These are phyloP conservation scores for Entomortierella beljakovae DNA, from an alignment of 192 early-diverging fungal genomes.

Conservation along the genomic window DNA sequence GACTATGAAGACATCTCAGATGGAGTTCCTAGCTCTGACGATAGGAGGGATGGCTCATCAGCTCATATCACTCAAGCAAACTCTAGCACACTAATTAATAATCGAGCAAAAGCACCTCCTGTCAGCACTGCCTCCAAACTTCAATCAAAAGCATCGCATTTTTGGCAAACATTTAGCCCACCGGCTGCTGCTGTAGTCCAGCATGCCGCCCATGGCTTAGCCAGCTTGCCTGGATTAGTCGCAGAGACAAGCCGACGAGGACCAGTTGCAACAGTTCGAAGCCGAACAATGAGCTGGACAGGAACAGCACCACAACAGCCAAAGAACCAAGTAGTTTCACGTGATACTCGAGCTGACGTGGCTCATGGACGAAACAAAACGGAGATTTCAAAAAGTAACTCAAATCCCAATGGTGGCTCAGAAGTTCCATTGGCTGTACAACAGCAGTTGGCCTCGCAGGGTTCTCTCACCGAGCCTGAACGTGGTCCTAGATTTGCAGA, in stretches of 20 bases:
- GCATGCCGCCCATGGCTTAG: slow-evolving; percentile 48
- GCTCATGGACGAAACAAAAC: slow-evolving; percentile 36
- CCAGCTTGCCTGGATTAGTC: slow-evolving; percentile 44
- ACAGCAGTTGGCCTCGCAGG: slow-evolving; percentile 49
- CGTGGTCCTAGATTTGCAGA: slow-evolving; percentile 60
- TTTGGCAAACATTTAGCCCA: slow-evolving; percentile 50
- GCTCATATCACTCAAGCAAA: slow-evolving; percentile 20
- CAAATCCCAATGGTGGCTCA: slow-evolving; percentile 40
- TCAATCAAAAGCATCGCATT: slow-evolving; percentile 37
- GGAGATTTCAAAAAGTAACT: too few relatives aligned
- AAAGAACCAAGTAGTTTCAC: too few relatives aligned
- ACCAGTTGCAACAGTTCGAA: slow-evolving; percentile 45
- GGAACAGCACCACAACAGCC: too few relatives aligned
- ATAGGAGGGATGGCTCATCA: neutral
- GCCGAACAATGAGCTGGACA: slow-evolving; percentile 52
- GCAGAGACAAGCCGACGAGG: slow-evolving; percentile 49
- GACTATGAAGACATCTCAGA: slow-evolving; percentile 26
- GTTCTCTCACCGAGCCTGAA: slow-evolving; percentile 36
- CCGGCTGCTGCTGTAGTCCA: slow-evolving; percentile 48
- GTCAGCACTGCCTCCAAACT: slow-evolving; percentile 41
- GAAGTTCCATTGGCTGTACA: slow-evolving; percentile 56
- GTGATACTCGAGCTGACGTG: slow-evolving; percentile 17
- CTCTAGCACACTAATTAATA: slow-evolving; percentile 37
- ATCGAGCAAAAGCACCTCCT: slow-evolving; percentile 49
- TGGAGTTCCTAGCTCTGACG: slow-evolving; percentile 8